These are phyloP conservation scores for Geranomyces michiganensis DNA, from an alignment of 192 early-diverging fungal genomes.

Conservation along the genomic window DNA sequence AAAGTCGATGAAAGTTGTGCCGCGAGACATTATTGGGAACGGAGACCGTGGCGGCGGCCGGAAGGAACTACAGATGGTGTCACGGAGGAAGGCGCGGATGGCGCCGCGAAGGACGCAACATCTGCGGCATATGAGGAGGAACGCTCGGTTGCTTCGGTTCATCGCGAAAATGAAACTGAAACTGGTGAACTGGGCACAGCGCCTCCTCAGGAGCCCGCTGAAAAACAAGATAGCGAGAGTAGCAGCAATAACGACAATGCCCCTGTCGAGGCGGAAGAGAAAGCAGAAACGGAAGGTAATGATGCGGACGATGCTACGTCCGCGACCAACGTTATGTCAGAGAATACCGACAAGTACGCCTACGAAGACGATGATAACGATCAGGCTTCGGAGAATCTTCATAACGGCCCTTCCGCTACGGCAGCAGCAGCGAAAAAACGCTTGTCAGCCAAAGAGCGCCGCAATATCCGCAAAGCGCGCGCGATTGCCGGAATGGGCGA, in stretches of 20 bases:
- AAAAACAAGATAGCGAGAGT: not conserved
- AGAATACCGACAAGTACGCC: slow-evolving; percentile 30
- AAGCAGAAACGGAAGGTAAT: not conserved
- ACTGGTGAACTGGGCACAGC: slow-evolving; percentile 29
- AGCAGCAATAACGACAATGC: not conserved
- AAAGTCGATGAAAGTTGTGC: slow-evolving; percentile 77
- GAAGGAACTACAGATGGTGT: slow-evolving; percentile 16
- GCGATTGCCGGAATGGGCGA: slow-evolving; percentile 15
- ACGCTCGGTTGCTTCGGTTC: slow-evolving; percentile 29
- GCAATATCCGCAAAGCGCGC: slow-evolving; percentile 72
- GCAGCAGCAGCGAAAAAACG: slow-evolving; percentile 36
- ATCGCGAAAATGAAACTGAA: slow-evolving; percentile 9
- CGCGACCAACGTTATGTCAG: not conserved
- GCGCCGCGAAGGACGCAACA: slow-evolving; percentile 15
- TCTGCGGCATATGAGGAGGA: slow-evolving; percentile 22
- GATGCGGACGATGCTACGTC: not conserved
- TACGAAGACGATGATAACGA: slow-evolving; percentile 38
- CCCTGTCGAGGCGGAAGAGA: not conserved
- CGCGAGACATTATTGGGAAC: slow-evolving; percentile 75
- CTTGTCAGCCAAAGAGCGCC: slow-evolving; percentile 82
- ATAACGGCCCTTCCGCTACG: not conserved
- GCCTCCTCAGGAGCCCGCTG: not conserved
- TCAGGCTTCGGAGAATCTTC: not conserved
- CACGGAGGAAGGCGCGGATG: slow-evolving; percentile 25
- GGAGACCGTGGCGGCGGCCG: slow-evolving; percentile 53